Evolutionary conservation across 805 yeast genomes (phyloP), one percentile per base, ranked within the genome.

Genomic region (Pichia nanzhaoensis): DNA sequence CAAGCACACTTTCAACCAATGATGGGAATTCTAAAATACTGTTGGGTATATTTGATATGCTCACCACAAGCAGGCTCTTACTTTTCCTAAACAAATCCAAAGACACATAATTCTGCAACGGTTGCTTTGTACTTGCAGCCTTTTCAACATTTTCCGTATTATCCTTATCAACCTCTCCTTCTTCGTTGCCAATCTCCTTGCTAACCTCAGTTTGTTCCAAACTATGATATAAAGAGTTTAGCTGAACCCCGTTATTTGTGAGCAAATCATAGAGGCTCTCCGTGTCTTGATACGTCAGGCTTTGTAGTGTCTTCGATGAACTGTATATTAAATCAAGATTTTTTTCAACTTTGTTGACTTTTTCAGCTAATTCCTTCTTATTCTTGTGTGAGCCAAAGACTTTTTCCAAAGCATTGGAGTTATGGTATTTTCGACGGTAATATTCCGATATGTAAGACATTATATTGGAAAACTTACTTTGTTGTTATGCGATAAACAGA

Each of bases 1-100:
- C 45, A 33, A 62, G 18, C 4, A 59, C 34, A 17, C 41, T 41
- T 39, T 60, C 66, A n/a, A 51, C 42, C 31, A 58, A 32, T 13
- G 41, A 22, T 4, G 39, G 49, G 6, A 55, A 54, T 8, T 34
- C 44, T 3, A 51, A 22, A 3, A 62, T 34, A 21, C 22, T 28
- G 12, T 24, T 44, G 0, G 64, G 60, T 9, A 62, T 24, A 13
- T 51, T 49, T 7, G 49, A 49, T 3, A 60, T 24, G 2, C 51
- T 50, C 3, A 55, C 37, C 1, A 54, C 39, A 34, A 61, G 41
- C 20, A 10, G 33, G n/a, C 13, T 42, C 24, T 5, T 42, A 10
- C 4, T 49, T 24, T 48, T 45, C 13, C 44, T 49, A 6, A 52
- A 8, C 20, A 49, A 48, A 22, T 46, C 35, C 3, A 34, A 16